Percentiles rank a stretch among this genome's conserved stretches.
Conservation (phyloP, 148 eudicot genomes). For the Silene uniflora region DNA sequence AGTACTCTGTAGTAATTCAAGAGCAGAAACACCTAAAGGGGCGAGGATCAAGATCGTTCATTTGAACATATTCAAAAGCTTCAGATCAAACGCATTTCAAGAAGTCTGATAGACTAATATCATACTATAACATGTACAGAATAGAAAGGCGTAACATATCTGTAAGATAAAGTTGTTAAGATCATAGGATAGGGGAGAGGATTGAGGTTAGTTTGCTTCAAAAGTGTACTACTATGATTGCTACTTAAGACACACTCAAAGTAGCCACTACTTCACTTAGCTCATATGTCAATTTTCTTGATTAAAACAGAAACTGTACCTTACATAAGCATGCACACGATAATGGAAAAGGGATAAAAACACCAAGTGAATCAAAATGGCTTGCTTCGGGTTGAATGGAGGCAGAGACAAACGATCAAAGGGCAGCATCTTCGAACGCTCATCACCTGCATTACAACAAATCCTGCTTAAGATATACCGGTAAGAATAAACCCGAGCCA, state of each 20-base stretch:
- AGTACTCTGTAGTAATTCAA: too few species aligned
- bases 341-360: not conserved
- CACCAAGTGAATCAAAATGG: conserved; percentile 14
- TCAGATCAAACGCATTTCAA: not conserved
- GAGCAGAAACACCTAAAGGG: too few species aligned
- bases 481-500: conserved; percentile 8
- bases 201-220: conserved; percentile 24
- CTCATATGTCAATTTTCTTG: conserved; percentile 19
- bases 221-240: conserved; percentile 26
- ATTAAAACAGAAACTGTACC: conserved; percentile 8
- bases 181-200: not conserved
- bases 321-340: conserved; percentile 2
- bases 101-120: not conserved
- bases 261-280: conserved; percentile 18
- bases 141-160: not conserved
- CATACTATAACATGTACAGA: not conserved
- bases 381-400: conserved; percentile 27
- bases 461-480: conserved; percentile 28
- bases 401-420: conserved; percentile 8
- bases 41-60: too few species aligned
- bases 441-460: conserved; percentile 34
- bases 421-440: conserved; percentile 27
- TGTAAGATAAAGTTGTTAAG: not conserved
- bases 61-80: not conserved
- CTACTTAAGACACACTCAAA: conserved; percentile 32